Evolutionary conservation across 495 filamentous ascomycete species (phyloP), one percentile per base, ranked within the genome.

Genomic region (Neurospora sp.): DNA sequence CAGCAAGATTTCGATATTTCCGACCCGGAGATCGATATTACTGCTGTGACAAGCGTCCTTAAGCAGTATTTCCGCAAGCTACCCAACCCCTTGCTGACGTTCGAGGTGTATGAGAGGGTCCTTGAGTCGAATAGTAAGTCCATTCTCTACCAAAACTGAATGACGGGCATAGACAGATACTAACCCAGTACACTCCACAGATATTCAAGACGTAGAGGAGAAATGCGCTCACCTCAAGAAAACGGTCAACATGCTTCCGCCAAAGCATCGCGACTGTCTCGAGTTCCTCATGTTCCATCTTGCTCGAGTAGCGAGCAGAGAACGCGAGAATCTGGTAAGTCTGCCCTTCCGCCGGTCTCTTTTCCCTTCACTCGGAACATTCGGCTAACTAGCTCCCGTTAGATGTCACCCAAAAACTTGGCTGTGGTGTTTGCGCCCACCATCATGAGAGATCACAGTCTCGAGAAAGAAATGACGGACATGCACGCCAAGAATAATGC

Each of bases 1-100:
- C 90, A 83, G 73, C 89, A 92, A 73, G 88, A 93, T 74, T 95
- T 88, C 76, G 96, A 98, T 78, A 96, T 99, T 73, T 95, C 93
- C 3, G 96, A 98, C 77, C 93, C 93, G 5, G 90, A 92, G 75
- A 88, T 98, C 20, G 96, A 99, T 80, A 98, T 99, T 77, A 95
- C 96, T 72, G 93, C 95, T 22, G 96, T 99, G 69, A 98, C 96
- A 5, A 96, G 92, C 74, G 92, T 92, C 42, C 88, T 99, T 72
- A 99, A 99, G 82, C 95, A 98, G 79, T 99, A 98, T 80, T 97
- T 99, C 88, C 89, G 96, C 74, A 97, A 94, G 80, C 86, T 99
- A 37, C 96, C 96, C 1, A 93, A 86, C 10, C 96, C 96, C 5
- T 85, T 99, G 22, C 91, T 99, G 76, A 97, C 96, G 1, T 97